These are phyloP conservation scores for Pseudotsuga menziesii DNA, from an alignment of 75 land plant species.

Conservation along the genomic window DNA sequence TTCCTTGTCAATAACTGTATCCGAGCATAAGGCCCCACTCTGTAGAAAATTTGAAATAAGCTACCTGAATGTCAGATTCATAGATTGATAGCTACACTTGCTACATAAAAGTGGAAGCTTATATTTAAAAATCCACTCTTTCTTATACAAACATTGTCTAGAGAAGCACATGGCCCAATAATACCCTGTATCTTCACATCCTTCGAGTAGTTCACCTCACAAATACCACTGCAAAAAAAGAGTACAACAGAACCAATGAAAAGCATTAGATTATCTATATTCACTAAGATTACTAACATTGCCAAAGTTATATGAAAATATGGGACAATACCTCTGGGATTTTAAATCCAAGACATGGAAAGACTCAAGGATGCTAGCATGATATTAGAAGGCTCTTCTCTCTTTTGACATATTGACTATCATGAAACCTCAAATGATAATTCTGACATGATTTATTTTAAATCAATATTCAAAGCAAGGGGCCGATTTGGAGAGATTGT, in stretches of 20 bases:
- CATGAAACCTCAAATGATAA: no score
- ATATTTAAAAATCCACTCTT: background rate
- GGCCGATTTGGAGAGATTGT: no score
- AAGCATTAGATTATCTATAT: no score
- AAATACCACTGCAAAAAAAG: conserved; percentile 75
- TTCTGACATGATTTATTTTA: no score
- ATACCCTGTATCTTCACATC: conserved; percentile 91
- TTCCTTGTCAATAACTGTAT: conserved; percentile 86
- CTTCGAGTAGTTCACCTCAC: conserved; percentile 93
- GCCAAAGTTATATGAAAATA: no score
- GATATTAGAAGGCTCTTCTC: no score
- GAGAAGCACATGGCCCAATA: conserved; percentile 97
- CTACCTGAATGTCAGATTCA: background rate
- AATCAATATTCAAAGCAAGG: no score
- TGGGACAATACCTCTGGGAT: no score
- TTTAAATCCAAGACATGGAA: no score
- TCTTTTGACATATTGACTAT: no score
- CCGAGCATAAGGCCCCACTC: conserved; percentile 83
- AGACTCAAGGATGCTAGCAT: no score
- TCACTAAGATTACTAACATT: no score
- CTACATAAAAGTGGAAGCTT: background rate
- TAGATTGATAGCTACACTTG: background rate
- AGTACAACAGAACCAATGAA: background rate
- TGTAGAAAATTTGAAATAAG: conserved; percentile 14
- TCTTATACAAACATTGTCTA: conserved; percentile 62